phyloP scores from a whole-genome alignment of 208 protist species.

The Naegleria lovaniensis region DNA sequence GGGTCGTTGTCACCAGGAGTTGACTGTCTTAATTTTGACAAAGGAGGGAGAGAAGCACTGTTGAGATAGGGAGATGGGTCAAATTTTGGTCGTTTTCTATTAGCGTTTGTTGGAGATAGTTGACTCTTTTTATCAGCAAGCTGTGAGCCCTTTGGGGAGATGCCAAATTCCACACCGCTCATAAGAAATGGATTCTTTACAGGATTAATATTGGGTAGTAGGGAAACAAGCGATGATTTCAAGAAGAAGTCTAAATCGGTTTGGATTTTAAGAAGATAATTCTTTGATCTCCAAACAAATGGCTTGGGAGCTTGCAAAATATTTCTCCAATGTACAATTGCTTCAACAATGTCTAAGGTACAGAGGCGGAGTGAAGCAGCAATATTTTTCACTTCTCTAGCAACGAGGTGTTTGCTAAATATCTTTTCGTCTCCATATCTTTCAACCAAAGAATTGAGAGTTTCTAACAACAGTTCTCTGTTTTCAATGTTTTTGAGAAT shows the following conservation, averaged over 20 bases:
- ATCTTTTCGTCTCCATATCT: background rate
- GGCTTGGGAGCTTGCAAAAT: background rate
- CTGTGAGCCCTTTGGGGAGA: too few species aligned
- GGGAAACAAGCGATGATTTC: background rate
- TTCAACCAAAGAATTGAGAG: background rate
- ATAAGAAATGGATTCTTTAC: conserved; percentile 9
- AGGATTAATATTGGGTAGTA: background rate
- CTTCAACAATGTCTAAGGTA: conserved; percentile 7
- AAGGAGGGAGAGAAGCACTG: background rate
- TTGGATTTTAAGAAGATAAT: conserved; percentile 18
- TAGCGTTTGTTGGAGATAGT: background rate
- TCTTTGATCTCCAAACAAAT: conserved; percentile 14
- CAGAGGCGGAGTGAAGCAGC: background rate
- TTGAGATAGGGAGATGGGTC: background rate
- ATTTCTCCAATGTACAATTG: background rate
- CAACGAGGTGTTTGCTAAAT: background rate
- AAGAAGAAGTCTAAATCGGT: conserved; percentile 5
- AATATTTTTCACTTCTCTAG: conserved; percentile 17
- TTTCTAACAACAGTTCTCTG: background rate
- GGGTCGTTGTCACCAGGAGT: background rate
- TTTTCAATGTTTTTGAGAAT: background rate
- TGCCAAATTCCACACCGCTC: background rate
- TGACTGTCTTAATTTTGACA: background rate
- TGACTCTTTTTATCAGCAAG: background rate
- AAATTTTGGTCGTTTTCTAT: background rate